A percentile compares a stretch with the other conserved stretches of the same genome.
Evolutionary conservation across 1,284 basidiomycete species (phyloP).

Genomic region (Amylostereum chailletii): DNA sequence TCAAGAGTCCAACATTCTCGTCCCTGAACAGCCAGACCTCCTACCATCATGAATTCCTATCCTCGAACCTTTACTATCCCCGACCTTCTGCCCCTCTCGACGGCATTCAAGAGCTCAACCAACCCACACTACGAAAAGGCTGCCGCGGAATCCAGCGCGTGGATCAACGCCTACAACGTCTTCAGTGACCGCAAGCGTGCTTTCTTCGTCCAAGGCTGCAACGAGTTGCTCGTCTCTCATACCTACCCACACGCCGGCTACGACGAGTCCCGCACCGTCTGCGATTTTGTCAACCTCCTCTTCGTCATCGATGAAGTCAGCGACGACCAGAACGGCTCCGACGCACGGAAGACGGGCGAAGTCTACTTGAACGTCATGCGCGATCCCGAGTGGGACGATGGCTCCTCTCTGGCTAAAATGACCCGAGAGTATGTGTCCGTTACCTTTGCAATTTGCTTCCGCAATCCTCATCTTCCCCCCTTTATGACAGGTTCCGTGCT

Average conservation of each 20-base stretch:
- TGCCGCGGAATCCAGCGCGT: constrained; percentile 45
- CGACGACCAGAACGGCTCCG: constrained; percentile 52
- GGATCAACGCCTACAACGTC: constrained; percentile 53
- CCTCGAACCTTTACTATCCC: constrained; percentile 41
- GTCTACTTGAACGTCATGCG: constrained; percentile 45
- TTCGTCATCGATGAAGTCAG: constrained; percentile 66
- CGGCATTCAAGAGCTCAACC: constrained; percentile 30
- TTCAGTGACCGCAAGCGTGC: constrained; percentile 53
- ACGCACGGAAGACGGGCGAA: constrained; percentile 44
- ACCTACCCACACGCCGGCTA: constrained; percentile 52
- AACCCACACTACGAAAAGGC: constrained; percentile 51
- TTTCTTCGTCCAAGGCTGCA: constrained; percentile 51
- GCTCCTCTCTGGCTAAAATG: constrained; percentile 45
- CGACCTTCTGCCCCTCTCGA: constrained; percentile 41
- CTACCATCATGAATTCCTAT: constrained; percentile 22
- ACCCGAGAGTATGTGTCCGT: constrained; percentile 44
- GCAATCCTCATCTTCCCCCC: constrained; percentile 1
- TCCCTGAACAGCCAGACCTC: constrained; percentile 10
- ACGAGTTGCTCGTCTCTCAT: constrained; percentile 55
- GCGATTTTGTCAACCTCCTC: constrained; percentile 59
- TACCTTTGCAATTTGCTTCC: constrained; percentile 1
- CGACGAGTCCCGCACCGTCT: constrained; percentile 50
- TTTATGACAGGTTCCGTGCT: constrained; percentile 36
- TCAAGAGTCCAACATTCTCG: background rate
- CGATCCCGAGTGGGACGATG: constrained; percentile 43